Conservation (phyloP, 129 eudicot species). For the Flaveria bidentis region DNA sequence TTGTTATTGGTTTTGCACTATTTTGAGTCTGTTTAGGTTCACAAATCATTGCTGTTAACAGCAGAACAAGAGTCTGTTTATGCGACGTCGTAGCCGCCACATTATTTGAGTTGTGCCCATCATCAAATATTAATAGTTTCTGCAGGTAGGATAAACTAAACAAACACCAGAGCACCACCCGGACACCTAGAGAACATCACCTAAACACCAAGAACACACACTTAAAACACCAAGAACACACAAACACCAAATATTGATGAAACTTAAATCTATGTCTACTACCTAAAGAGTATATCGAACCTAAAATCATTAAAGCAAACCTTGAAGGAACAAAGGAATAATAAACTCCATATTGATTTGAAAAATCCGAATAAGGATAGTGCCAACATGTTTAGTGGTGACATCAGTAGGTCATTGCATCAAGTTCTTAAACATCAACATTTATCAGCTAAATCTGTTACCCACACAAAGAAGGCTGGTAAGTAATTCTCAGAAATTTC, state of each 20-base stretch:
- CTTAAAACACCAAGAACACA: not conserved
- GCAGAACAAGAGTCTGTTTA: not conserved
- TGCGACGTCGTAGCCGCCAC: not conserved
- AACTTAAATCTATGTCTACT: not conserved
- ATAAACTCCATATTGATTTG: not conserved
- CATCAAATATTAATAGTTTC: not conserved
- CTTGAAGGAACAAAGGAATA: not conserved
- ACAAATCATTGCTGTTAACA: not conserved
- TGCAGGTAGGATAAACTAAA: not conserved
- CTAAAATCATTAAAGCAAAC: not conserved
- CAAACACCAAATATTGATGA: constrained; percentile 4
- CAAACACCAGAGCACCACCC: not conserved
- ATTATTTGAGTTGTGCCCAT: not conserved
- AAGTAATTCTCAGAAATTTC: not conserved
- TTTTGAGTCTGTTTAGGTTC: not conserved
- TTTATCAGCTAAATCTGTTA: not conserved
- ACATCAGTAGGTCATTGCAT: not conserved
- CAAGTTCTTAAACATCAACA: not conserved
- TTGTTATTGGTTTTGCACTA: not conserved
- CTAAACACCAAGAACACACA: not conserved
- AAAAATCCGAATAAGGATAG: not conserved
- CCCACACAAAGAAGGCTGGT: not conserved
- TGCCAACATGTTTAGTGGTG: not conserved
- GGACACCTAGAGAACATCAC: not conserved
- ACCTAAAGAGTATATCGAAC: not conserved